Evolutionary conservation across 305 asterid genomes (phyloP).

Genomic region (Fraxinus latifolia): DNA sequence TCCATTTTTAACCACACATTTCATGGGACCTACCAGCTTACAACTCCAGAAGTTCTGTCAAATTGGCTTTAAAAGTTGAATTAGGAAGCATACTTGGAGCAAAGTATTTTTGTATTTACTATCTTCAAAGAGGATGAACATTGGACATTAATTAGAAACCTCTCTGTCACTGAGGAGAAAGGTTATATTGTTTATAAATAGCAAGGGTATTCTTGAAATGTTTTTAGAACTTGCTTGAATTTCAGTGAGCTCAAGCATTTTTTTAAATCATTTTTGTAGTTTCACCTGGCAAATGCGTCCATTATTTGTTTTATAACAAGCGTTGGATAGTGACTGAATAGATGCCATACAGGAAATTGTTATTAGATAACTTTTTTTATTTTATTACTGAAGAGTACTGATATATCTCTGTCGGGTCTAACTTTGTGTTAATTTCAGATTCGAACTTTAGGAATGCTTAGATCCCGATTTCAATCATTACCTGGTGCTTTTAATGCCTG

Average conservation of each 20-base stretch:
- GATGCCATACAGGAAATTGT: background rate
- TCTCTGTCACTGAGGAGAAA: background rate
- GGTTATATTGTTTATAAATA: background rate
- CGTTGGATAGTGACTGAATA: background rate
- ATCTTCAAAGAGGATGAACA: background rate
- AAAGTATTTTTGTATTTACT: background rate
- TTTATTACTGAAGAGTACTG: background rate
- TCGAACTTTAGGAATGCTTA: slow-evolving; percentile 95
- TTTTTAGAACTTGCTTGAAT: background rate
- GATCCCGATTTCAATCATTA: slow-evolving; percentile 83
- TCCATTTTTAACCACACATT: background rate
- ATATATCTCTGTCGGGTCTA: slow-evolving; percentile 24
- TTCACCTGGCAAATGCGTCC: background rate
- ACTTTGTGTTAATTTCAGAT: slow-evolving; percentile 49
- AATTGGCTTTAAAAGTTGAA: background rate
- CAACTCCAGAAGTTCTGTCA: background rate
- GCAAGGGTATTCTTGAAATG: background rate
- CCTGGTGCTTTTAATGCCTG: slow-evolving; percentile 95
- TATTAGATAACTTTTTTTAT: slow-evolving; percentile 17
- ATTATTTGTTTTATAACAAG: background rate
- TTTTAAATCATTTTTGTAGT: background rate
- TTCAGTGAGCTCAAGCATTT: background rate
- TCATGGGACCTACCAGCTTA: background rate
- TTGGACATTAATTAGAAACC: background rate
- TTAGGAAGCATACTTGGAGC: background rate